phyloP scores from a whole-genome alignment of 352 stramenopile genomes.

The Pythium brachiatum region DNA sequence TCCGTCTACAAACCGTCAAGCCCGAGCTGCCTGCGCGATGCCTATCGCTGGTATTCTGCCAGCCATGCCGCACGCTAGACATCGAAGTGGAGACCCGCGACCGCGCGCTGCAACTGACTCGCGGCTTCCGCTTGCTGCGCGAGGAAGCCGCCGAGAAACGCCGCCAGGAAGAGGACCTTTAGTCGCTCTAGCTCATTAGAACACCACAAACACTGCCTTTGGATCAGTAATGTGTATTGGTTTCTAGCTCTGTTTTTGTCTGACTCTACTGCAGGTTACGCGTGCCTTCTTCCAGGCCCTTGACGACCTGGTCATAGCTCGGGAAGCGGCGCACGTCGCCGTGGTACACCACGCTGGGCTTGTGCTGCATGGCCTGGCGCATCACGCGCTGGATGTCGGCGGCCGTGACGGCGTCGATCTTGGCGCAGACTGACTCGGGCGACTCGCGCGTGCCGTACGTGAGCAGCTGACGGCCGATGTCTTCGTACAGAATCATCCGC shows the following conservation, averaged over 20 bases:
- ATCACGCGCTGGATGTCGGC: constrained; percentile 84
- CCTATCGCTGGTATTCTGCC: constrained; percentile 69
- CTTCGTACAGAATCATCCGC: constrained; percentile 97
- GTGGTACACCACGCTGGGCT: constrained; percentile 83
- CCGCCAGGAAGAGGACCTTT: constrained; percentile 9
- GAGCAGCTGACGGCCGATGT: constrained; percentile 97
- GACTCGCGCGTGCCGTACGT: constrained; percentile 95
- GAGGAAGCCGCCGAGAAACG: constrained; percentile 42
- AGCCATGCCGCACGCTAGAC: constrained; percentile 69
- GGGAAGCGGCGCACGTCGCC: constrained; percentile 77
- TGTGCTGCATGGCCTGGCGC: constrained; percentile 66
- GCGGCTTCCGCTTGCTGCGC: constrained; percentile 57
- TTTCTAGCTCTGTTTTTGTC: constrained; percentile 7
- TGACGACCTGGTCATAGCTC: constrained; percentile 79
- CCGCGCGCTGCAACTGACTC: constrained; percentile 41
- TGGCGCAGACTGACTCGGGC: constrained; percentile 79
- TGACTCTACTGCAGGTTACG: constrained; percentile 15
- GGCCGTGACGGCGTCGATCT: constrained; percentile 88
- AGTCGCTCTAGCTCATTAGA: no score
- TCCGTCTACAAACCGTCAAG: constrained; percentile 31
- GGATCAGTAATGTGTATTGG: neutral
- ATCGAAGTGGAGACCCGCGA: constrained; percentile 55
- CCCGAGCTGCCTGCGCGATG: constrained; percentile 36
- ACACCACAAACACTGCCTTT: neutral
- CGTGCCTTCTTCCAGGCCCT: constrained; percentile 71